Evolutionary conservation across 2,329 filamentous ascomycete genomes (phyloP), one percentile per base, ranked within the genome.

Genomic region (Dichotomopilus funicola): DNA sequence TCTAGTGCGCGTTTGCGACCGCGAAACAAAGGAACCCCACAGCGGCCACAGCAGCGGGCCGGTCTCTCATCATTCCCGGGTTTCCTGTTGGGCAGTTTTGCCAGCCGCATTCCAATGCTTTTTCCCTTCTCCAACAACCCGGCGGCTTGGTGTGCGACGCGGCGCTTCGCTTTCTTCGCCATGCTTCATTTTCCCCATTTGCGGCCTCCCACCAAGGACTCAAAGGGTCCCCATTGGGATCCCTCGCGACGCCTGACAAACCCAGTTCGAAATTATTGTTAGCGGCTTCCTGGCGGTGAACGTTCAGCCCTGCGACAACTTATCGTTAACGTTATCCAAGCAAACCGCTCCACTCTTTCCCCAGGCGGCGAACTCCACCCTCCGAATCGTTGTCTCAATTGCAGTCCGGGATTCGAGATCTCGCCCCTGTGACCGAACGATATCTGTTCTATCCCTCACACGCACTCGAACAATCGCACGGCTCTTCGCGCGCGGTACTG

Each of bases 281-380:
- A 49, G 44, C n/a, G 38, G 40, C 4, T 8, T 1, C 13, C 34
- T 34, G 49, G 54, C 54, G 54, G 54, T 56, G 49, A 52, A 50
- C 7, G 19, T 13, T 9, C 31, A 13, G 49, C 43, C 54, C 54
- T 49, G 52, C 54, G 45, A 13, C 31, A 13, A 42, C 13, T 13
- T 8, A 42, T 10, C 40, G 7, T 43, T 31, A 35, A 41, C 35
- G 12, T 38, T 11, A 33, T 10, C 49, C 31, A 44, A 7, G 8
- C 35, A 4, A 40, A n/a, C 36, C 6, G 27, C 6, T 31, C 34
- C 40, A 41, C 11, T 38, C 36, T 38, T 12, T 27, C 19, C 19
- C 19, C 19, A 27, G 19, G 37, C 37, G 12, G 37, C 37, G 10
- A 42, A 36, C 44, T 53, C 51, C 43, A 35, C 51, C 19, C 19